These are phyloP conservation scores for Tricholoma bakamatsutake DNA, from an alignment of 768 basidiomycete genomes.

Conservation along the genomic window DNA sequence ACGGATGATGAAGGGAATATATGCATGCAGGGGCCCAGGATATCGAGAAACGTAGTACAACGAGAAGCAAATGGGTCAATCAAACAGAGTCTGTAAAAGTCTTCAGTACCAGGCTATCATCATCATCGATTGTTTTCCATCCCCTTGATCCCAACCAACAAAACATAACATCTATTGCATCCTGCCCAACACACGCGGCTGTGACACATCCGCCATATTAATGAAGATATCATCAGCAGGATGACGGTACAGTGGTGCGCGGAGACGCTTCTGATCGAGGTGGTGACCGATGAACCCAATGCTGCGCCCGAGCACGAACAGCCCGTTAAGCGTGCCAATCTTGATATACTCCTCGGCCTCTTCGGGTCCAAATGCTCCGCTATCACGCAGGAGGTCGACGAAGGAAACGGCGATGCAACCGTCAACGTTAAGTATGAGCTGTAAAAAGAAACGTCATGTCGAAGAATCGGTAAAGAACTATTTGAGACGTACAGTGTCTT, in stretches of 20 bases:
- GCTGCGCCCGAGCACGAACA: conserved; percentile 95
- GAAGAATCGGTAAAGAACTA: conserved; percentile 1
- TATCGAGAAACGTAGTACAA: neutral
- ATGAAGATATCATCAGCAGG: conserved; percentile 96
- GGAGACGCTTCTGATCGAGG: conserved; percentile 93
- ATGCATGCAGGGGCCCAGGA: neutral
- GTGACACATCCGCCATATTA: conserved; percentile 82
- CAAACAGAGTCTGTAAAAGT: neutral
- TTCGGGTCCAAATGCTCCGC: conserved; percentile 90
- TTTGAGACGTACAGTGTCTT: conserved; percentile 67
- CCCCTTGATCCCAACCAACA: neutral
- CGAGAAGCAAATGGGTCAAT: neutral
- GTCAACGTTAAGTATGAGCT: conserved; percentile 95
- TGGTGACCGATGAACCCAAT: conserved; percentile 98
- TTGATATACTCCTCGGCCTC: conserved; percentile 98
- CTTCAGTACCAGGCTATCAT: neutral
- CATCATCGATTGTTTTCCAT: neutral
- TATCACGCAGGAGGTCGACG: conserved; percentile 88
- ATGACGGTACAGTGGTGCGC: conserved; percentile 89
- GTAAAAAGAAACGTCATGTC: neutral
- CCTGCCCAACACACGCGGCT: conserved; percentile 71
- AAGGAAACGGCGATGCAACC: conserved; percentile 96
- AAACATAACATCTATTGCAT: conserved; percentile 24
- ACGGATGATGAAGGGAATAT: neutral
- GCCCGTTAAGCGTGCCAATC: conserved; percentile 91